Evolutionary conservation across 2,329 filamentous ascomycete species (phyloP).

Genomic region (Ilyonectria sp.): DNA sequence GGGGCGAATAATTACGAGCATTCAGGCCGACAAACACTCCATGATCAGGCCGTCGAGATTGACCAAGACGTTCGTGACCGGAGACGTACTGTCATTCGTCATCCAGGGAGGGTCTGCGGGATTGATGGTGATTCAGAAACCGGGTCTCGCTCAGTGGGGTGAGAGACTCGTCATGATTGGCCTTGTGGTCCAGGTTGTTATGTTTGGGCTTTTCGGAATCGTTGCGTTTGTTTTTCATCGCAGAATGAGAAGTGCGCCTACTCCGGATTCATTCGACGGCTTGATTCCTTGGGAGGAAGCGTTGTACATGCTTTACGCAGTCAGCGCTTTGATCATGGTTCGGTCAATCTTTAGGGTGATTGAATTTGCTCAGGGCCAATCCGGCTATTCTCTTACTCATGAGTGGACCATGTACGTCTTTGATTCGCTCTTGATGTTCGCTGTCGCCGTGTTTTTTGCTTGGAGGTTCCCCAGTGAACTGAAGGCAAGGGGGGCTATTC

Average conservation of each 20-base stretch:
- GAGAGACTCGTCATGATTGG: constrained; percentile 12
- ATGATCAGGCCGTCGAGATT: background rate
- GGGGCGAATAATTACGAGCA: constrained; percentile 6
- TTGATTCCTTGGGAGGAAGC: constrained; percentile 10
- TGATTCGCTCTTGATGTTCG: constrained; percentile 13
- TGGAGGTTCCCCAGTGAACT: constrained; percentile 12
- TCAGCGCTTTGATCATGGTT: constrained; percentile 14
- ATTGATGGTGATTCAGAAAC: constrained; percentile 15
- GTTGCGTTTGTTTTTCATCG: constrained; percentile 18
- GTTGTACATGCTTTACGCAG: constrained; percentile 17
- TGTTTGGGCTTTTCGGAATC: constrained; percentile 9
- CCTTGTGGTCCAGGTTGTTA: constrained; percentile 7
- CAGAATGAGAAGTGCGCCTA: background rate
- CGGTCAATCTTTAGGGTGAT: constrained; percentile 18
- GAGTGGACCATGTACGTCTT: constrained; percentile 22
- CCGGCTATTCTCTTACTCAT: constrained; percentile 12
- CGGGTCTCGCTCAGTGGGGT: background rate
- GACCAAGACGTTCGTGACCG: constrained; percentile 15
- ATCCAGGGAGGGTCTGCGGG: background rate
- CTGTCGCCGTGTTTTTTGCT: background rate
- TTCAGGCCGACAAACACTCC: constrained; percentile 12
- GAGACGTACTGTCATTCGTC: constrained; percentile 1
- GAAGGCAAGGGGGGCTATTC: background rate
- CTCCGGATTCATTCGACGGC: background rate
- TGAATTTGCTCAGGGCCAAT: constrained; percentile 8